Evolutionary conservation across 768 basidiomycete genomes (phyloP), one percentile per base, ranked within the genome.

Genomic region (Lepiota venenata): DNA sequence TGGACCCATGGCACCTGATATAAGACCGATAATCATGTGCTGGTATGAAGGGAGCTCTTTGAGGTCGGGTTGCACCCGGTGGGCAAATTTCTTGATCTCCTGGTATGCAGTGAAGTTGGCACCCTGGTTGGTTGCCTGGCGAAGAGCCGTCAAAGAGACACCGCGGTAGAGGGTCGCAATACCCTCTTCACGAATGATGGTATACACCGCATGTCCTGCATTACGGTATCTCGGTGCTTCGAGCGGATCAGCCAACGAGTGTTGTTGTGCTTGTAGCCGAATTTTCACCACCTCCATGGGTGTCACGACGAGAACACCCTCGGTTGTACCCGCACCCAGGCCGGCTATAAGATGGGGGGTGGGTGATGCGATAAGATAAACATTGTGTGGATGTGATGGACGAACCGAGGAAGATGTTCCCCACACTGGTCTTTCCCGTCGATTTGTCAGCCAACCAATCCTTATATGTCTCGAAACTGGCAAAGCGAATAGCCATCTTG

Each of bases 201-300:
- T 88, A 72, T 93, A 98, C 14, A 93, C 91, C 0, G 95, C 96
- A 71, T 99, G 97, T 0, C 87, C 94, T 12, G 97, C 97, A 72
- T 97, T 98, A 22, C 96, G 82, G 71, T 99, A 99, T 69, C 89
- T 82, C 3, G 97, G 97, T 14, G 83, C 76, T 65, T 99, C 97
- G 50, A 96, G 72, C 35, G 97, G 97, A 70, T 99, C 97, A 6
- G 94, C 92, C 45, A 99, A 78, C 18, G 96, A 98, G 70, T 98
- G 97, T 65, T 91, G 88, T 65, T 99, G 97, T 2, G 97, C 96
- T 71, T 99, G 97, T 63, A 99, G 74, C 22, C 97, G 84, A 66
- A 99, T 98, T 78, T 98, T 98, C 67, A 99, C 91, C 16, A 98
- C 97, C 67, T 99, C 97, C 97, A 99, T 98, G 0, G 97, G 97